Percentiles rank a stretch among this genome's conserved stretches.
These are phyloP conservation scores for Moniliella sp. DNA, from an alignment of 1,284 basidiomycete species.

Conservation along the genomic window DNA sequence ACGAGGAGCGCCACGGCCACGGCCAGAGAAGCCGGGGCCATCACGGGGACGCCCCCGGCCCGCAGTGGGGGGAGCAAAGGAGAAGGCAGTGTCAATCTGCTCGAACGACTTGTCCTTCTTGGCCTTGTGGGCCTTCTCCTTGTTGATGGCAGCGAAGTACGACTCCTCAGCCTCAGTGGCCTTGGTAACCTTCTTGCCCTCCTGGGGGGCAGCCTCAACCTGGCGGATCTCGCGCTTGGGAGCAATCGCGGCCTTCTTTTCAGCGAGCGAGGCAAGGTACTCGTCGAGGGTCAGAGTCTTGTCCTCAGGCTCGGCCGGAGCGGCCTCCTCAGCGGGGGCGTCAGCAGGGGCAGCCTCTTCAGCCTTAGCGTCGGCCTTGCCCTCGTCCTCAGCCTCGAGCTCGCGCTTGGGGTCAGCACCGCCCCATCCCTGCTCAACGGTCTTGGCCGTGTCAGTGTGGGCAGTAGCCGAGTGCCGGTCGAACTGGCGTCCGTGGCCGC, in stretches of 20 bases:
- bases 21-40: slow-evolving; percentile 14
- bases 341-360: slow-evolving; percentile 11
- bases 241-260: slow-evolving; percentile 22
- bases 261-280: slow-evolving; percentile 52
- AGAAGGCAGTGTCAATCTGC: slow-evolving; percentile 8
- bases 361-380: slow-evolving; percentile 32
- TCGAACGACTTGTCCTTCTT: slow-evolving; percentile 6
- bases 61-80: slow-evolving; percentile 3
- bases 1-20: slow-evolving; percentile 10
- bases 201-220: slow-evolving; percentile 11
- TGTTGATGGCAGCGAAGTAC: slow-evolving; percentile 11
- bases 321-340: slow-evolving; percentile 34
- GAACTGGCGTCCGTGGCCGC: slow-evolving; percentile 48
- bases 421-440: slow-evolving; percentile 73
- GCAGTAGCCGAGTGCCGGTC: slow-evolving; percentile 65
- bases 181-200: slow-evolving; percentile 22
- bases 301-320: slow-evolving; percentile 63
- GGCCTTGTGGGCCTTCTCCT: slow-evolving; percentile 4
- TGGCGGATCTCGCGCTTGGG: slow-evolving; percentile 12
- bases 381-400: slow-evolving; percentile 55
- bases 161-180: slow-evolving; percentile 10
- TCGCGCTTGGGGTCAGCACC: slow-evolving; percentile 60
- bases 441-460: slow-evolving; percentile 68
- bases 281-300: slow-evolving; percentile 63
- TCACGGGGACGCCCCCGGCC: slow-evolving; percentile 5